These are phyloP conservation scores for Pleomassaria siparia DNA, from an alignment of 2,329 filamentous ascomycete genomes.

Conservation along the genomic window DNA sequence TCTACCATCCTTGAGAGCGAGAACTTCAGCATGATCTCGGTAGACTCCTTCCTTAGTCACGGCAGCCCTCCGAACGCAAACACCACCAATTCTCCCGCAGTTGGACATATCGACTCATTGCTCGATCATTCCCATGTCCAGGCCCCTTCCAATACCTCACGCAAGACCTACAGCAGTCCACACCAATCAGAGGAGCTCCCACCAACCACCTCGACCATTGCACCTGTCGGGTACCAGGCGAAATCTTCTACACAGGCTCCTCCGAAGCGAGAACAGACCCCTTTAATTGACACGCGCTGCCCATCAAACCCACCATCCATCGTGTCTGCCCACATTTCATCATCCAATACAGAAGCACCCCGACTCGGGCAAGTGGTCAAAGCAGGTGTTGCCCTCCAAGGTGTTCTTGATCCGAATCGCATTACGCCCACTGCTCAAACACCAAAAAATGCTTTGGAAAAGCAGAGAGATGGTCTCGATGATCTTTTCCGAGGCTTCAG, in stretches of 20 bases:
- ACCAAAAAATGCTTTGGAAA: conserved; percentile 18
- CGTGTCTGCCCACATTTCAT: conserved; percentile 16
- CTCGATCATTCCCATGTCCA: conserved; percentile 17
- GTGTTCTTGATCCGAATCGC: conserved; percentile 34
- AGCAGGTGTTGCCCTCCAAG: conserved; percentile 43
- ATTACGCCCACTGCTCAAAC: conserved; percentile 25
- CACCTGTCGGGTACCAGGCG: conserved; percentile 4
- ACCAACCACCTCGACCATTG: conserved; percentile 10
- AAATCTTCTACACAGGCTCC: conserved; percentile 17
- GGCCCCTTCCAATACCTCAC: conserved; percentile 4
- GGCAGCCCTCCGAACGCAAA: conserved; percentile 28
- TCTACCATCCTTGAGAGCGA: conserved; percentile 51
- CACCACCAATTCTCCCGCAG: conserved; percentile 7
- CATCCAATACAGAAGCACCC: conserved; percentile 31
- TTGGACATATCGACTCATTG: conserved; percentile 9
- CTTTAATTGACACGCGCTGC: conserved; percentile 25
- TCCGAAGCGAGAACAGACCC: conserved; percentile 29
- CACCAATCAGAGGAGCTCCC: conserved; percentile 5
- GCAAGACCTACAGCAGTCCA: conserved; percentile 8
- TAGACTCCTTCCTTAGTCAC: conserved; percentile 47
- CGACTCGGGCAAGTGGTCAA: conserved; percentile 39
- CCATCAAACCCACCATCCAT: conserved; percentile 36
- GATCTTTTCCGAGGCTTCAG: conserved; percentile 45
- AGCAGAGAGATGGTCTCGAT: conserved; percentile 31
- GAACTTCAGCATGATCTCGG: conserved; percentile 54